These are phyloP conservation scores for Ophiocordyceps robertsii DNA, from an alignment of 2,329 filamentous ascomycete species.

Conservation along the genomic window DNA sequence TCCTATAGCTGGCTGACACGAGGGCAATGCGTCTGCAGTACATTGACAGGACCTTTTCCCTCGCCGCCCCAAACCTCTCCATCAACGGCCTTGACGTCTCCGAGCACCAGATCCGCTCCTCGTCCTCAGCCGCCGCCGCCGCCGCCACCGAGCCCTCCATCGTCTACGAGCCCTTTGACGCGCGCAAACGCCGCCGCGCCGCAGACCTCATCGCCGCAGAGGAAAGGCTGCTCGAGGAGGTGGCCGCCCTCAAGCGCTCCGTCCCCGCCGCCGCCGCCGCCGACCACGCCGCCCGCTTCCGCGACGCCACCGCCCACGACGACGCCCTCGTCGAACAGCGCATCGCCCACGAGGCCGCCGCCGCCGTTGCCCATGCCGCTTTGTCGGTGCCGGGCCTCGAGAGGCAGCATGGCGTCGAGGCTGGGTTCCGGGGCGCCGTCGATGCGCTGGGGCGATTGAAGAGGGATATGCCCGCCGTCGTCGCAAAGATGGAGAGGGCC, in stretches of 20 bases:
- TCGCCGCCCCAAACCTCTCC: conserved; percentile 44
- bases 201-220: conserved; percentile 48
- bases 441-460: conserved; percentile 38
- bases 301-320: conserved; percentile 28
- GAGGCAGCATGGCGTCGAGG: conserved; percentile 30
- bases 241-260: conserved; percentile 43
- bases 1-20: no score
- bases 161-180: conserved; percentile 47
- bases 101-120: not conserved
- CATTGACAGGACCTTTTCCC: conserved; percentile 45
- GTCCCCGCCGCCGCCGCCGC: conserved; percentile 33
- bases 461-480: conserved; percentile 45
- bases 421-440: conserved; percentile 31
- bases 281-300: conserved; percentile 25
- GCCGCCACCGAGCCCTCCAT: conserved; percentile 5
- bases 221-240: conserved; percentile 50
- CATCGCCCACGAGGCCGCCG: conserved; percentile 6
- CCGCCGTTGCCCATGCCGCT: conserved; percentile 9
- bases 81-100: conserved; percentile 48
- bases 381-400: conserved; percentile 21
- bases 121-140: not conserved
- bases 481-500: conserved; percentile 53
- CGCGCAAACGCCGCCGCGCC: conserved; percentile 42
- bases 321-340: conserved; percentile 26
- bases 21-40: conserved; percentile 23